Evolutionary conservation across 176 grass and related monocot genomes (phyloP).

Genomic region (Tillandsia fasciculata): DNA sequence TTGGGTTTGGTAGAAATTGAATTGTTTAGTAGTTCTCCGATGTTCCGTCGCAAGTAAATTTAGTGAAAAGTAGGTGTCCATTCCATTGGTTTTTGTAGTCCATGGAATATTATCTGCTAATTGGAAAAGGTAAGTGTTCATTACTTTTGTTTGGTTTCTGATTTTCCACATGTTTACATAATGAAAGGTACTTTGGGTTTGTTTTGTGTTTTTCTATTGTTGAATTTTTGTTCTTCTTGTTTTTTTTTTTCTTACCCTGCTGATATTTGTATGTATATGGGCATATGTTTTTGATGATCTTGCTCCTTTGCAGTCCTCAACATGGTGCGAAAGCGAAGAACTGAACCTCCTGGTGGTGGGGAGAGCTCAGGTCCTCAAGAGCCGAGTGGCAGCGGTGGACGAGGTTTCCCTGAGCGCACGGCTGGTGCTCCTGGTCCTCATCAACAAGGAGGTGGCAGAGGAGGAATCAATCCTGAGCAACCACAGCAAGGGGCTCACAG

Average conservation of each 20-base stretch:
- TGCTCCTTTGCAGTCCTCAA: slow-evolving; percentile 5
- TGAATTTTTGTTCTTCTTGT: not conserved
- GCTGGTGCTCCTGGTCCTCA: not conserved
- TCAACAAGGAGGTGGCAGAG: slow-evolving; percentile 17
- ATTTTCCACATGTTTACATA: too few relatives aligned
- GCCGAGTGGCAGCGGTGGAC: slow-evolving; percentile 16
- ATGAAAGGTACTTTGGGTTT: too few relatives aligned
- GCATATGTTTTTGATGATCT: not conserved
- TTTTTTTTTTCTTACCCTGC: not conserved
- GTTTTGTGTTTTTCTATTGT: not conserved
- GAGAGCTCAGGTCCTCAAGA: slow-evolving; percentile 30
- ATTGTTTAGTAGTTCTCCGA: too few relatives aligned
- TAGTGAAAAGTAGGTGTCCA: too few relatives aligned
- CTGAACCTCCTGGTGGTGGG: slow-evolving; percentile 18
- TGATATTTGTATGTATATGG: not conserved
- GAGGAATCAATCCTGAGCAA: slow-evolving; percentile 16
- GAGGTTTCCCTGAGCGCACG: not conserved
- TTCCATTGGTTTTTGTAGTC: too few relatives aligned
- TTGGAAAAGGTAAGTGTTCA: too few relatives aligned
- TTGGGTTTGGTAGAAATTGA: too few relatives aligned
- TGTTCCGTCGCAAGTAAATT: too few relatives aligned
- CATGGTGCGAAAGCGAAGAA: slow-evolving; percentile 53
- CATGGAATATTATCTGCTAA: too few relatives aligned
- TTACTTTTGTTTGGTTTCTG: too few relatives aligned
- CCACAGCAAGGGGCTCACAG: slow-evolving; percentile 25